phyloP scores from a whole-genome alignment of 2,329 filamentous ascomycete species.

The Hortaea sp. region DNA sequence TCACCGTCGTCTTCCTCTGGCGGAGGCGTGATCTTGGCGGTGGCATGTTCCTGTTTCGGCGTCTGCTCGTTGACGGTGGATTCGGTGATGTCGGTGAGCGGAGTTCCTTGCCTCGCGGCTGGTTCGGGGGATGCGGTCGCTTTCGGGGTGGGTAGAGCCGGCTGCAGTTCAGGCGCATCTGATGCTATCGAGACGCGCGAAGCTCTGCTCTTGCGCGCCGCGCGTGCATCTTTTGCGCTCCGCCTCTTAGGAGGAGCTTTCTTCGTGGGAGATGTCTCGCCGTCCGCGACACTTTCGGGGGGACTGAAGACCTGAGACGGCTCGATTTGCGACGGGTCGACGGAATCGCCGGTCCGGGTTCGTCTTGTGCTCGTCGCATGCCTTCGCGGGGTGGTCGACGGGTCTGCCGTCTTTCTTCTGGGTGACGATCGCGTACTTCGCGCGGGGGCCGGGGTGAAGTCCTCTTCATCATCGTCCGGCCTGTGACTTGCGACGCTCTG shows the following conservation, averaged over 20 bases:
- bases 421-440: conserved; percentile 48
- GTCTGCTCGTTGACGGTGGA: conserved; percentile 54
- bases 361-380: conserved; percentile 32
- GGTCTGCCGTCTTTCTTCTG: conserved; percentile 41
- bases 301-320: conserved; percentile 52
- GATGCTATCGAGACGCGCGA: conserved; percentile 30
- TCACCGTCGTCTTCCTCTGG: conserved; percentile 8
- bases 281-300: conserved; percentile 40
- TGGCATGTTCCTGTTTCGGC: conserved; percentile 19
- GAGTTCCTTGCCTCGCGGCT: conserved; percentile 39
- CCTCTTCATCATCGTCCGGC: conserved; percentile 57
- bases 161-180: conserved; percentile 25
- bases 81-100: conserved; percentile 65
- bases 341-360: conserved; percentile 38
- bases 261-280: conserved; percentile 46
- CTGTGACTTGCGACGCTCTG: conserved; percentile 44
- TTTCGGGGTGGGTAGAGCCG: conserved; percentile 41
- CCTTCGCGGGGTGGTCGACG: conserved; percentile 36
- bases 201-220: conserved; percentile 29
- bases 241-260: conserved; percentile 57
- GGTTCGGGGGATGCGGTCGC: conserved; percentile 29
- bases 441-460: conserved; percentile 66
- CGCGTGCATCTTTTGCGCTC: conserved; percentile 41
- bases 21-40: neutral
- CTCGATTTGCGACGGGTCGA: conserved; percentile 54